Evolutionary conservation across 2,329 filamentous ascomycete species (phyloP), one percentile per base, ranked within the genome.

Genomic region (Penicillium sp.): DNA sequence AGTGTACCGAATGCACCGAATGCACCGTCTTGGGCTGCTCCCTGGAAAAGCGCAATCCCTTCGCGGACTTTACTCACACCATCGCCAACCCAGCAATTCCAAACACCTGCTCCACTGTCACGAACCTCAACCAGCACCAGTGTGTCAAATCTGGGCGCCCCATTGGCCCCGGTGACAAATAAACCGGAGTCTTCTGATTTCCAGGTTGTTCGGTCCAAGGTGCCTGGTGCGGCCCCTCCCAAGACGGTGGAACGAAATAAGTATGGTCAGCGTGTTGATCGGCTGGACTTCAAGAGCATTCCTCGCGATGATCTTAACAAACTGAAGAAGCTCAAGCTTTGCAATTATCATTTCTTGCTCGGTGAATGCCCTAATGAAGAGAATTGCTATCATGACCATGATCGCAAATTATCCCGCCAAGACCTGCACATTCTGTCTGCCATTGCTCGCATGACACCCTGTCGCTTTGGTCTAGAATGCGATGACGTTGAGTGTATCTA

Each of bases 361-460:
- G 77, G 79, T 31, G 82, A 83, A 61, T 87, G 85, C 63, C 81
- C 83, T 6, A 83, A 81, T 63, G 77, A 67, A 43, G 64, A 78
- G 43, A 76, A 78, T 19, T 88, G 85, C 66, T 74, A 76, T 55
- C 75, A 78, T 59, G 82, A 82, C 9, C 84, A 87, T 68, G 73
- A 79, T 35, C 80, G 82, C 68, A 80, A 81, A 58, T 76, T 85
- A 36, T 81, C 75, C n/a, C 77, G 77, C 49, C 75, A 76, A 33
- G 84, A 87, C 65, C 68, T 82, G 49, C 75, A 78, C 21, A 80
- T 80, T n/a, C 72, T 87, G 54, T 79, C 79, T 27, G 80, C 83
- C 25, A 82, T 87, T 21, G 84, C 85, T 48, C 81, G 85, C 50
- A 86, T 86, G 83, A 85, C 83, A 4, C 83, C 84, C 25, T 88